Conservation (phyloP, 2,329 filamentous ascomycete species). For the Colletotrichum costaricense region DNA sequence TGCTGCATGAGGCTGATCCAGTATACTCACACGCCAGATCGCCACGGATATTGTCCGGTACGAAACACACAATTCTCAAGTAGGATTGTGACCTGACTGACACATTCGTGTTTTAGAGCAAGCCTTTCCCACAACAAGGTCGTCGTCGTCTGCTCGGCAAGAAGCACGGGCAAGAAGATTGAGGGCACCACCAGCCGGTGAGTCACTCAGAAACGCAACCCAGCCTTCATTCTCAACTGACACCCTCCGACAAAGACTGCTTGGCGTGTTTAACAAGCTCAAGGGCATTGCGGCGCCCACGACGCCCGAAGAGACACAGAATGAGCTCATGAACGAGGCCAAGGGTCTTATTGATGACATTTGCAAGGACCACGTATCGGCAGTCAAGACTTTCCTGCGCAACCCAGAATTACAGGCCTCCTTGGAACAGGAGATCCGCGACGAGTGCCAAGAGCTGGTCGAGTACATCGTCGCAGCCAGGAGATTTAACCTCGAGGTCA, state of each 20-base stretch:
- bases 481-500: constrained; percentile 79
- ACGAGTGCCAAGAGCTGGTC: constrained; percentile 83
- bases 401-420: constrained; percentile 66
- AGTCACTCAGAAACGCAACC: constrained; percentile 53
- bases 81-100: constrained; percentile 32
- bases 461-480: constrained; percentile 77
- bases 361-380: constrained; percentile 81
- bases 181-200: constrained; percentile 96
- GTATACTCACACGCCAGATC: constrained; percentile 52
- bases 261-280: constrained; percentile 70
- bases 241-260: constrained; percentile 52
- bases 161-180: constrained; percentile 93
- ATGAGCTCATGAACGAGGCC: constrained; percentile 71
- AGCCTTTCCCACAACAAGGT: constrained; percentile 77
- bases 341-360: constrained; percentile 83
- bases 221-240: constrained; percentile 3
- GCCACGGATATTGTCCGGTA: constrained; percentile 77
- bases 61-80: constrained; percentile 19
- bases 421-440: constrained; percentile 75
- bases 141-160: constrained; percentile 93
- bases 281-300: constrained; percentile 64
- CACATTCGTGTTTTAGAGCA: constrained; percentile 53
- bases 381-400: constrained; percentile 72
- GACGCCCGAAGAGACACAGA: constrained; percentile 63
- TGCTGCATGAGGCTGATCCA: constrained; percentile 41